Base-by-base conservation (phyloP, 2,329 filamentous ascomycete genomes). In the Chrysoporthe austroafricana region DNA sequence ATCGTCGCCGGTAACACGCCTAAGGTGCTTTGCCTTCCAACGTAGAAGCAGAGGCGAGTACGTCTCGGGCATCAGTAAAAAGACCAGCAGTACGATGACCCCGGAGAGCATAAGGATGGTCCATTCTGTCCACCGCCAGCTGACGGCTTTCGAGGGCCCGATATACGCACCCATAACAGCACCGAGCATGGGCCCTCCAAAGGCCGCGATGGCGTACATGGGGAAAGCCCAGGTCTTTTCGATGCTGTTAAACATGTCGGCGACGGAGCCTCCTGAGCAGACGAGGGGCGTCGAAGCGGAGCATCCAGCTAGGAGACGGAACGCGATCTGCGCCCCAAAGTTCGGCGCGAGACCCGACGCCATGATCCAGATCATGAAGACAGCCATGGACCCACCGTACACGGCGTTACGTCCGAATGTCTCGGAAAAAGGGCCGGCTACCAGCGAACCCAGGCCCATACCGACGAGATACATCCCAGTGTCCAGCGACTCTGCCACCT, bases 101-200 rank as follows among this genome's bases (percentile, higher is more conserved):
- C 82, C 86, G 0, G 88, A 83, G 82, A 88, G 88, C 62, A 91
- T 90, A 43, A 91, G 78, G 67, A 90, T 82, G 1, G 88, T 82
- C 77, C 90, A 91, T 74, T 91, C 89, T 0, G 82, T 81, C 86
- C 87, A 90, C n/a, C 86, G 81, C 84, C 89, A 91, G 62, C 80
- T 82, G 1, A 77, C 73, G 0, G 58, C n/a, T 3, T 81, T 82
- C 65, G 84, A 86, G 63, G 88, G 81, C 61, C 89, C 88, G 64
- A 91, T 89, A 68, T 90, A 91, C 5, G 87, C 88, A 4, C 88
- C 88, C 67, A 85, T 78, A 0, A 81, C 73, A 3, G 79, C 77
- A 1, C 79, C 79, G 0, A 80, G 59, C 73, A 79, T 79, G 0
- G 79, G 75, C 79, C 88, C 72, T 67, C 73, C 74, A 75, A 82